phyloP scores from a whole-genome alignment of 2,329 filamentous ascomycete genomes.

The Colletotrichum theobromicola region DNA sequence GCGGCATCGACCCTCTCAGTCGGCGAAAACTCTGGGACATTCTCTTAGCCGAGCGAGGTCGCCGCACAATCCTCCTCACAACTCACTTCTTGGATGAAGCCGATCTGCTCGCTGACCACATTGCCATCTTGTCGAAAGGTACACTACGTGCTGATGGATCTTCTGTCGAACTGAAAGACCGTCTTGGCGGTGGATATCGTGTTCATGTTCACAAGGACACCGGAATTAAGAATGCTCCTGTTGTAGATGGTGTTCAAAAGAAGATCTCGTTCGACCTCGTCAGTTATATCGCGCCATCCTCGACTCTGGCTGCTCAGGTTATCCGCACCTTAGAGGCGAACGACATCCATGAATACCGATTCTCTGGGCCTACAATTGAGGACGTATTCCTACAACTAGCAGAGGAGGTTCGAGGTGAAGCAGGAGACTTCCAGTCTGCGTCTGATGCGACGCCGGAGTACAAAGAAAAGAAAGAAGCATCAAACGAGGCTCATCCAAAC shows the following conservation, averaged over 20 bases:
- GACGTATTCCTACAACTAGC: constrained; percentile 90
- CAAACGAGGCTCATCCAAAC: background rate
- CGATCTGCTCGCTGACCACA: constrained; percentile 86
- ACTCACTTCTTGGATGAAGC: constrained; percentile 96
- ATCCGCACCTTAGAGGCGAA: constrained; percentile 71
- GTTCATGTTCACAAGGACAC: constrained; percentile 73
- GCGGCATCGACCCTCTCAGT: constrained; percentile 85
- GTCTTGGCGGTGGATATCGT: constrained; percentile 82
- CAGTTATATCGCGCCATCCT: constrained; percentile 74
- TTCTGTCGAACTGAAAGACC: constrained; percentile 84
- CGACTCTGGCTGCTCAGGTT: constrained; percentile 72
- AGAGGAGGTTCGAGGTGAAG: constrained; percentile 70
- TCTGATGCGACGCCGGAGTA: background rate
- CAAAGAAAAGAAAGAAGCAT: constrained; percentile 30
- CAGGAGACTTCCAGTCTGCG: background rate
- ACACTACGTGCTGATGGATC: constrained; percentile 82
- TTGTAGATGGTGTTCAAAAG: constrained; percentile 61
- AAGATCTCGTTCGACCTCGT: constrained; percentile 72
- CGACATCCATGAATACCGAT: constrained; percentile 78
- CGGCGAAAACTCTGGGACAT: constrained; percentile 95
- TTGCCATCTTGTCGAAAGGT: constrained; percentile 86
- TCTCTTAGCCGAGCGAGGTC: constrained; percentile 80
- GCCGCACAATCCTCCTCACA: constrained; percentile 83
- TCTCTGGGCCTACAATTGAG: constrained; percentile 89
- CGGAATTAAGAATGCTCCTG: constrained; percentile 49